Percentiles rank a stretch among this genome's conserved stretches.
Conservation (phyloP, 768 basidiomycete genomes). For the Psilocybe azurescens region DNA sequence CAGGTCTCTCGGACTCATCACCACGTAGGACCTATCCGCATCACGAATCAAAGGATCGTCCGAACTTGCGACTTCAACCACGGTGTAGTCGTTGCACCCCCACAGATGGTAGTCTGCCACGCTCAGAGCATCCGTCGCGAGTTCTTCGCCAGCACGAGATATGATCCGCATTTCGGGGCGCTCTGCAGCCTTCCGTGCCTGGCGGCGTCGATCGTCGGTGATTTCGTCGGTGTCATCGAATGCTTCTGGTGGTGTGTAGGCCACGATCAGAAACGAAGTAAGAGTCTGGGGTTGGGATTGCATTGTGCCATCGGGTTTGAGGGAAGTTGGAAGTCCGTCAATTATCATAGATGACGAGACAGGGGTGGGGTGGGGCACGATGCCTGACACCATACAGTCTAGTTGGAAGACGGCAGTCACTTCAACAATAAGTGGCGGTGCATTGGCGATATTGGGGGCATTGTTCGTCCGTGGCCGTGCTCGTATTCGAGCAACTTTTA, state of each 20-base stretch:
- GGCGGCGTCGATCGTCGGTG: conserved; percentile 71
- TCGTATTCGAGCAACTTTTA: conserved; percentile 87
- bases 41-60: conserved; percentile 31
- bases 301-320: conserved; percentile 22
- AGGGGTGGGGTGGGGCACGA: conserved; percentile 74
- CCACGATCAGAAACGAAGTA: conserved; percentile 85
- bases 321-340: conserved; percentile 21
- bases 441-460: conserved; percentile 48
- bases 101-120: conserved; percentile 81
- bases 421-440: conserved; percentile 75
- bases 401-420: conserved; percentile 91
- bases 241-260: conserved; percentile 83
- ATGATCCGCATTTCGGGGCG: conserved; percentile 96
- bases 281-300: conserved; percentile 34
- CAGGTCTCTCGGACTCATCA: conserved; percentile 85
- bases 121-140: conserved; percentile 82
- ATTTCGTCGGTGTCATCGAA: conserved; percentile 65
- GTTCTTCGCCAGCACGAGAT: conserved; percentile 86
- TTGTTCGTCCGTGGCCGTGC: conserved; percentile 54
- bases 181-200: conserved; percentile 84
- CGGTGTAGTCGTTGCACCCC: conserved; percentile 91
- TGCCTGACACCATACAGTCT: conserved; percentile 94
- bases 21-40: conserved; percentile 69
- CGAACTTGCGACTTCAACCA: conserved; percentile 56
- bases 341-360: conserved; percentile 22